Base-by-base conservation (phyloP, 2,329 filamentous ascomycete genomes). In the Fusarium sp. region DNA sequence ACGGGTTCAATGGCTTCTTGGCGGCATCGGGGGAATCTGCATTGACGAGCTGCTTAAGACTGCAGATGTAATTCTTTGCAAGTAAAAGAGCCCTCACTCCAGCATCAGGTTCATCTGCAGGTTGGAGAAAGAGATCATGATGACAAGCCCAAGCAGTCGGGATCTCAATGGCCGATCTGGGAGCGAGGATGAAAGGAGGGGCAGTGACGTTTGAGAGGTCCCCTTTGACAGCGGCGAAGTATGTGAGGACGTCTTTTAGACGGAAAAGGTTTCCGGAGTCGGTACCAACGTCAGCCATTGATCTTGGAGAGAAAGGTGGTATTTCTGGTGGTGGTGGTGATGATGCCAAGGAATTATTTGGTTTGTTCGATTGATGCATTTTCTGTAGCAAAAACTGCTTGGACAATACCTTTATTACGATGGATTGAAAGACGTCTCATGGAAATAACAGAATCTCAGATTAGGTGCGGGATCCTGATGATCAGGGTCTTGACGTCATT, bases 1-100 rank as follows among this genome's bases (percentile, higher is more conserved):
- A 87, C 5, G 86, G 85, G 61, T 88, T 88, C 14, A 87, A 80
- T 4, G 86, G 86, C 70, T 87, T 87, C 76, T 85, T 86, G 49
- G 42, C 56, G 0, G 49, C 56, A 18, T 68, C 57, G 20, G 59
- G 49, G 0, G 65, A 56, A 14, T 68, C 65, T 25, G 65, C 65
- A 5, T 22, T 46, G 17, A 68, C 65, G 1, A 68, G 64, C 4
- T 68, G 64, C 6, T 68, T 68, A 3, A 68, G 14, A 35, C 65
- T 68, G 4, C 64, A 68, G 0, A 68, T 36, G 39, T 68, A 68
- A 9, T 68, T 68, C 18, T 68, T 68, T 1, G 64, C 64, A 4
- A 68, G 29, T 4, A 68, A 29, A 0, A 68, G 25, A 0, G 65
- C 65, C 7, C 65, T 68, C 10, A 68, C 49, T 25, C 65, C 65